Base-by-base conservation (phyloP, 2,329 filamentous ascomycete genomes). In the Colletotrichum horii region DNA sequence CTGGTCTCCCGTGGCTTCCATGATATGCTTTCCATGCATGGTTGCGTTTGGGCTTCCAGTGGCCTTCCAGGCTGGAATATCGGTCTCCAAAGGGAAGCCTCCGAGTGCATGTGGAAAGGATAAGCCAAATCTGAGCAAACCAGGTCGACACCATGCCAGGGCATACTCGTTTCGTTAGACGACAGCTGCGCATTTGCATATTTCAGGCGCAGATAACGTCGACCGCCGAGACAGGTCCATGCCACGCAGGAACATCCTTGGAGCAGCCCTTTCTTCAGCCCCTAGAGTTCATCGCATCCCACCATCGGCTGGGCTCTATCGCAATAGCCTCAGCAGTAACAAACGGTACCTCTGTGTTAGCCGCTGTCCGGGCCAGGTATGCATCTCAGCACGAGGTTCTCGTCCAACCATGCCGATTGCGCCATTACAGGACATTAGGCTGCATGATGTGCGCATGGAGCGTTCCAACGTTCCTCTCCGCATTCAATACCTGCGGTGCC, bases 241-340 rank as follows among this genome's bases (percentile, higher is more conserved):
- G n/a, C 64, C 64, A 24, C 38, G 58, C 24, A 73, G 73, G 73
- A 73, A 68, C 62, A 75, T 75, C 70, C 73, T 68, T 67, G 70
- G 8, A 64, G 69, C 61, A 24, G 24, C 73, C 70, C 64, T 58
- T 68, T 75, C 69, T 68, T 73, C 73, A 75, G 70, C 43, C 64
- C 64, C 28, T 73, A 65, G 65, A 22, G 71, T 75, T 73, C 70
- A 68, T 75, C 64, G 64, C 73, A 73, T 73, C 36, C 62, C 43
- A 43, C 24, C 32, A 48, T 32, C 55, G 19, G 55, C 52, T 61
- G 26, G 30, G 28, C 19, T 52, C 15, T 22, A 32, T 32, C 32
- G 26, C 43, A 32, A 14, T 30, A 71, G 32, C 61, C 24, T 22
- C 67, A 24, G 65, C 58, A 74, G 58, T 73, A 68, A 73, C 43